Percentiles rank a stretch among this genome's conserved stretches.
phyloP scores from a whole-genome alignment of 75 land plant genomes.

The Pinus taeda region DNA sequence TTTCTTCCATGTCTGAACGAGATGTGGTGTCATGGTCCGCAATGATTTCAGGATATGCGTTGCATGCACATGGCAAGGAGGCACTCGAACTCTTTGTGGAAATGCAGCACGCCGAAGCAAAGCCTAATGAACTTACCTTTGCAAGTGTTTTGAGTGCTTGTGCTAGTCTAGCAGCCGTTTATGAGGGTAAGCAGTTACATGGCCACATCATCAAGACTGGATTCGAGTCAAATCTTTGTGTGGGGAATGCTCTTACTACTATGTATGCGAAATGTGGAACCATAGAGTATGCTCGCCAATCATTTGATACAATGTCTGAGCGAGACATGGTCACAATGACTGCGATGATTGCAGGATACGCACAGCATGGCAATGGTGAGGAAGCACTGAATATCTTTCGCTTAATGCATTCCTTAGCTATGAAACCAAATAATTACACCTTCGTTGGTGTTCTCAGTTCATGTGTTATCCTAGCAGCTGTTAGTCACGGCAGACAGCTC shows the following conservation, averaged over 20 bases:
- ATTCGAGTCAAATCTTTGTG: slow-evolving; percentile 34
- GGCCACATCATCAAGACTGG: slow-evolving; percentile 35
- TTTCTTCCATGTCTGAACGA: neutral
- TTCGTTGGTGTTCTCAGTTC: slow-evolving; percentile 63
- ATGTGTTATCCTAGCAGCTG: slow-evolving; percentile 22
- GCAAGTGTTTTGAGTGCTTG: slow-evolving; percentile 51
- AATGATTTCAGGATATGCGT: slow-evolving; percentile 13
- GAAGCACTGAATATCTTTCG: slow-evolving; percentile 54
- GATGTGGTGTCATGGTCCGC: slow-evolving; percentile 14
- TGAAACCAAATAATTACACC: slow-evolving; percentile 56
- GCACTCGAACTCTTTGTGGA: slow-evolving; percentile 3
- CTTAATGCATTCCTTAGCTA: slow-evolving; percentile 50
- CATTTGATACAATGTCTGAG: slow-evolving; percentile 31
- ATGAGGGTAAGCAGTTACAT: slow-evolving; percentile 55
- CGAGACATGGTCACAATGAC: slow-evolving; percentile 60
- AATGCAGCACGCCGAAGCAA: slow-evolving; percentile 5
- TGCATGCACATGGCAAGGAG: neutral
- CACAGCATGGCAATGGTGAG: slow-evolving; percentile 34
- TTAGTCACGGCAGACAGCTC: neutral
- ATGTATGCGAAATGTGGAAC: slow-evolving; percentile 71
- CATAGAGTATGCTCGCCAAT: slow-evolving; percentile 39
- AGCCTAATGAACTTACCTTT: slow-evolving; percentile 14
- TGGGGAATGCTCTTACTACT: slow-evolving; percentile 50
- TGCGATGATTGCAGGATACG: slow-evolving; percentile 60
- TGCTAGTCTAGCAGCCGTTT: slow-evolving; percentile 41